Conservation (phyloP, 202 grass and related monocot species). For the Elaeis oleifera region DNA sequence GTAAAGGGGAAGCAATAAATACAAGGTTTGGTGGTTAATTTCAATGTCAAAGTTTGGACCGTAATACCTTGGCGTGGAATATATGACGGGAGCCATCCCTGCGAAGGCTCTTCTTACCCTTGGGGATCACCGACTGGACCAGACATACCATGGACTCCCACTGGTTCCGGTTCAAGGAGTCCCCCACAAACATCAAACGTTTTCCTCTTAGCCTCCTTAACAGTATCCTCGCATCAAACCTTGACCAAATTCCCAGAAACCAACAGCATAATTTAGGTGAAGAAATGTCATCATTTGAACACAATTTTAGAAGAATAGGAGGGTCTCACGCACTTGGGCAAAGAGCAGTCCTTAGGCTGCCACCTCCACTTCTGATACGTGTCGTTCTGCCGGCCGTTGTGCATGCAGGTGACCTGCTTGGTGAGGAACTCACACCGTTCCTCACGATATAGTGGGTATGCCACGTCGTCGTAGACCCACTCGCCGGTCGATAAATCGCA, state of each 20-base stretch:
- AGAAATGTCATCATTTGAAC: neutral
- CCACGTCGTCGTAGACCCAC: slow-evolving; percentile 73
- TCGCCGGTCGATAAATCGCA: slow-evolving; percentile 53
- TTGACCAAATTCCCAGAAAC: slow-evolving; percentile 2
- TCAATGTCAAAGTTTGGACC: too few species aligned
- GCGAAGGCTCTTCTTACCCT: slow-evolving; percentile 34
- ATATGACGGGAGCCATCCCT: slow-evolving; percentile 27
- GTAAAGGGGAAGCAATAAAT: neutral
- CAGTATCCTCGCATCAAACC: slow-evolving; percentile 75
- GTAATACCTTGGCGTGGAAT: slow-evolving; percentile 63
- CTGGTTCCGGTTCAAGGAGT: slow-evolving; percentile 94
- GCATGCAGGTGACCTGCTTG: slow-evolving; percentile 63
- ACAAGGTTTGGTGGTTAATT: too few species aligned
- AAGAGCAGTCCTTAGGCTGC: slow-evolving; percentile 67
- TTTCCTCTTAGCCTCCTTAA: slow-evolving; percentile 77
- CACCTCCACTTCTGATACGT: slow-evolving; percentile 77
- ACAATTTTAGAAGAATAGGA: neutral
- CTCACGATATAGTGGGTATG: slow-evolving; percentile 53
- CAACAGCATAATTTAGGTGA: neutral
- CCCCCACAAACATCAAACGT: slow-evolving; percentile 85
- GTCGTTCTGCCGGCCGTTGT: slow-evolving; percentile 59
- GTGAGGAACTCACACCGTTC: slow-evolving; percentile 58
- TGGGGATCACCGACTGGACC: slow-evolving; percentile 50
- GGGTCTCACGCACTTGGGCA: slow-evolving; percentile 41
- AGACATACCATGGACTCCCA: slow-evolving; percentile 89